Evolutionary conservation across 495 filamentous ascomycete species (phyloP), one percentile per base, ranked within the genome.

Genomic region (Physcia stellaris): DNA sequence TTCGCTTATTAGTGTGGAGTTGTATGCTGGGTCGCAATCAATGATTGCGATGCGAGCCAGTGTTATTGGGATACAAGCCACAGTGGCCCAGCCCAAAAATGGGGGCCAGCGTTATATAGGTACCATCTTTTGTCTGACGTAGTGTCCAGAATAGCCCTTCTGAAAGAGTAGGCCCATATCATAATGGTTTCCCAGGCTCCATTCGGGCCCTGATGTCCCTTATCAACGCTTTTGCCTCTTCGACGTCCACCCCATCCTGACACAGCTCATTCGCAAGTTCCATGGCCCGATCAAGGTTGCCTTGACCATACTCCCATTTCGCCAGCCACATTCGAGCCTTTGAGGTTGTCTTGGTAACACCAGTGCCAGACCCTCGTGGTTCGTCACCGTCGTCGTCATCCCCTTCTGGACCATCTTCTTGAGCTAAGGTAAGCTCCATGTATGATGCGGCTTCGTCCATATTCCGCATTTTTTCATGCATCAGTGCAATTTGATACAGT

Each of bases 311-410:
- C 15, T 84, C 78, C 63, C 75, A 81, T 48, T 75, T 72, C 17
- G 90, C 88, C 26, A 99, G 71, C 92, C 92, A 96, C 71, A 95
- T 76, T 6, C 92, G 65, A 10, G 92, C 92, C 54, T 85, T 88
- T 24, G 80, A 86, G 11, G 92, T 96, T 2, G 85, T 83, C 1
- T 72, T 70, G 3, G 90, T 95, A 10, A 93, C 84, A 0, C 88
- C 83, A 0, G 73, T 82, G 0, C 77, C 79, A 34, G 61, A 62
- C 57, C 58, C 59, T 40, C 63, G 54, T 4, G 52, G 57, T 28
- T 47, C 50, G 7, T 49, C 54, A 11, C 49, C 47, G 17, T 59
- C 67, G 5, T 60, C 64, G 2, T 67, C 68, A 2, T 66, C 68
- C 18, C 66, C 70, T 10, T 76, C 69, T 4, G 45, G 48, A n/a